These are phyloP conservation scores for Hippophae rhamnoides DNA, from an alignment of 306 rosid species.

Conservation along the genomic window DNA sequence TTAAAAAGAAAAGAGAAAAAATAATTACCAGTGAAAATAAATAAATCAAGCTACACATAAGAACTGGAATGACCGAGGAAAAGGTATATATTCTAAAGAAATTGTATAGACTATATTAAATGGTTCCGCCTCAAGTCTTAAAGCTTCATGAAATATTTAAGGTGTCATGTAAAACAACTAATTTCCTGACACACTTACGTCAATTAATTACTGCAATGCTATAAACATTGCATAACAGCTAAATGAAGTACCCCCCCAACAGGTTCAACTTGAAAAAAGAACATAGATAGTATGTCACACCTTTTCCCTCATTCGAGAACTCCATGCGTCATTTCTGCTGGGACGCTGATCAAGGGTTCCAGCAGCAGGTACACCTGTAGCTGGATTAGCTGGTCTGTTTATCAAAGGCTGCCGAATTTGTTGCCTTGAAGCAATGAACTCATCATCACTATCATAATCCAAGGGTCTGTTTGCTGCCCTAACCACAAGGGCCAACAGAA, in stretches of 20 bases:
- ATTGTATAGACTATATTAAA: neutral
- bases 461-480: slow-evolving; percentile 70
- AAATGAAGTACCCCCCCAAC: neutral
- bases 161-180: neutral
- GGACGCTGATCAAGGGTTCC: slow-evolving; percentile 66
- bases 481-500: slow-evolving; percentile 76
- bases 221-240: neutral
- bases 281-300: slow-evolving; percentile 24
- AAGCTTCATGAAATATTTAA: neutral
- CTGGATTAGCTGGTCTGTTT: slow-evolving; percentile 55
- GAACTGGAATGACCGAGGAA: no score
- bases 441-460: slow-evolving; percentile 93
- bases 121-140: neutral
- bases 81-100: no score
- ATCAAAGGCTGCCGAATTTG: slow-evolving; percentile 78
- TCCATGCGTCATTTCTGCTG: slow-evolving; percentile 93
- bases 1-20: no score
- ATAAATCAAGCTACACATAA: no score
- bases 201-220: neutral
- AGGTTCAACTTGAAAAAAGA: neutral
- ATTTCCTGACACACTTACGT: neutral
- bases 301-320: slow-evolving; percentile 98
- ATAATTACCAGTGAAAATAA: no score
- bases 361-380: slow-evolving; percentile 72
- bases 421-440: slow-evolving; percentile 60